Base-by-base conservation (phyloP, 106 monocot genomes). In the Dactylorhiza incarnata region DNA sequence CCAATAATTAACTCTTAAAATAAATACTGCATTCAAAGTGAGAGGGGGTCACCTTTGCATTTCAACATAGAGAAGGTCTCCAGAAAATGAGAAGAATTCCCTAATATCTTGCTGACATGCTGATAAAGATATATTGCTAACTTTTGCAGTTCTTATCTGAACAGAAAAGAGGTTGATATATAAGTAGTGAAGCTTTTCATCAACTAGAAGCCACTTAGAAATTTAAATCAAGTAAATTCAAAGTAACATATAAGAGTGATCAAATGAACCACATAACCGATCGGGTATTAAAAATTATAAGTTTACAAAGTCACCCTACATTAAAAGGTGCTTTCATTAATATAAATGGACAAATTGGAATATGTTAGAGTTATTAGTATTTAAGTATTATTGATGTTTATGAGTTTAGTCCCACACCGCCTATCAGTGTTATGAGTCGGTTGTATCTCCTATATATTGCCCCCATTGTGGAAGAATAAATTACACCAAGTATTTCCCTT, bases 51-150 rank as follows among this genome's bases (percentile, higher is more conserved):
- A 94, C 96, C 89, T 89, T 80, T 76, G 84, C 87, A 87, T 91
- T 86, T 96, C 96, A 66, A 96, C 77, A 76, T 87, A 93, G 70
- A 81, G 61, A 61, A 96, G 86, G 24, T 93, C 85, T 19, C 96
- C 96, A 73, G 96, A 96, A 79, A 96, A 96, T 62, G 90, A 91
- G 86, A 96, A 96, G 79, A 96, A 96, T 51, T 96, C 96, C 73
- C 61, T 84, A 14, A 96, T 87, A 79, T 96, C 96, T 48, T 75
- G 76, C 62, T 87, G 59, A 51, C 85, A 83, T 78, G 89, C 93
- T 75, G 76, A 63, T 13, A 89, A 54, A 48, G 96, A 96, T 51
- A 96, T 82, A 81, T 89, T 96, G 87, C 85, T 82, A n/a, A 93
- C 91, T 81, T 86, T 87, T 44, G 91, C 96, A 37, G 96, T 96